Evolutionary conservation across 192 early-diverging fungal species (phyloP), one percentile per base, ranked within the genome.

Genomic region (Diversispora epigaea): DNA sequence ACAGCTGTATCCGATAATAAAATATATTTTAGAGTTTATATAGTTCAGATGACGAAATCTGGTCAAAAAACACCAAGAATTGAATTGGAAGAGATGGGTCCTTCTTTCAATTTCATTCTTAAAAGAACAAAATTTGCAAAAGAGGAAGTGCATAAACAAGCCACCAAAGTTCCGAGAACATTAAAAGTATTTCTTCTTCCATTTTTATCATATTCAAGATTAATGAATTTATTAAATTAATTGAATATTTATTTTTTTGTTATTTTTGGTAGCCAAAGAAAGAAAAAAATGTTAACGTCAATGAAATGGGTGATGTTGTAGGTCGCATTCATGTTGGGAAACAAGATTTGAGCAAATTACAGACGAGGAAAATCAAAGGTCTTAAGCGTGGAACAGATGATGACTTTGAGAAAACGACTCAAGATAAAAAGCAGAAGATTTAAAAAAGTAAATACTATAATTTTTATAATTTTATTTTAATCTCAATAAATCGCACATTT

Each of bases 281-380:
- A 85, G 88, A 86, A 76, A 99, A 99, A 92, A 99, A 99, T 78
- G 85, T 99, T 65, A 86, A 87, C 64, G 84, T 86, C 47, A 92
- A 96, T 78, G 93, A 88, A n/a, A 87, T 98, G 80, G 95, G 95
- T 57, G 94, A 99, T 77, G 91, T 92, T 82, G 85, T 92, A 49
- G 97, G 95, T 9, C 88, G 94, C 68, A 87, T 99, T 61, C 95
- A 97, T 83, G 82, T 98, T 88, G 89, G 93, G 72, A 89, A 89
- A 78, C 97, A 99, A 81, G 90, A 97, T 60, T 87, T 99, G 58
- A 77, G 84, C 68, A 93, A 94, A 87, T 85, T 99, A 83, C 96
- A 99, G 82, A 97, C 96, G 1, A 87, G 97, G 77, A 99, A 99
- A 87, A 95, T 99, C 92, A 98, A 98, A 88, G 97, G 93, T 50